Percentiles rank a stretch among this genome's conserved stretches.
Evolutionary conservation across 202 grass and related monocot species (phyloP).

Genomic region (Cymbopogon flexuosus): DNA sequence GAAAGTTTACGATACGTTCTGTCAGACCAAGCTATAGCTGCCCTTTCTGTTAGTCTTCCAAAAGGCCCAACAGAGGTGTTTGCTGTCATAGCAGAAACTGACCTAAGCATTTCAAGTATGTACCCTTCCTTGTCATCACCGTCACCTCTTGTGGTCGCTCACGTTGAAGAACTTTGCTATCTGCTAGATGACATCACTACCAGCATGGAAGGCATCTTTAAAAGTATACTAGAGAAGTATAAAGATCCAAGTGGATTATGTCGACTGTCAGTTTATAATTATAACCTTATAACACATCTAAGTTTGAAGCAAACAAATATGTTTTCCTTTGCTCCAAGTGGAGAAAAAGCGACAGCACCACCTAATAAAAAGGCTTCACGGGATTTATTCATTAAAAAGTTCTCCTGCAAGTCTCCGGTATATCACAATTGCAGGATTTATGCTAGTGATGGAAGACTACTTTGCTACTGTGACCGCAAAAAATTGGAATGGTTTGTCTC

Average conservation of each 20-base stretch:
- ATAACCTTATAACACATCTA: constrained; percentile 61
- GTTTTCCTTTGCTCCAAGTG: constrained; percentile 53
- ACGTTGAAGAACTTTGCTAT: constrained; percentile 58
- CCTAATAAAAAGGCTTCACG: constrained; percentile 66
- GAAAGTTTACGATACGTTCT: constrained; percentile 86
- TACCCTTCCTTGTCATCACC: constrained; percentile 40
- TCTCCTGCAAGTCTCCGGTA: constrained; percentile 93
- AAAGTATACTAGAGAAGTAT: constrained; percentile 58
- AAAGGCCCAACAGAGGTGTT: constrained; percentile 58
- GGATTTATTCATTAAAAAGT: constrained; percentile 87
- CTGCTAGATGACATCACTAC: constrained; percentile 45
- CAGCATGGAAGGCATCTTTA: constrained; percentile 58
- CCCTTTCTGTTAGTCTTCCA: constrained; percentile 59
- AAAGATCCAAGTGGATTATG: constrained; percentile 55
- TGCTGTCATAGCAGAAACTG: constrained; percentile 59
- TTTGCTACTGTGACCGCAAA: constrained; percentile 91
- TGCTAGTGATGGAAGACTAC: constrained; percentile 89
- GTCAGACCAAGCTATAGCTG: constrained; percentile 78
- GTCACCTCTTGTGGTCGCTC: constrained; percentile 59
- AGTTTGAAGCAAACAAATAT: constrained; percentile 57
- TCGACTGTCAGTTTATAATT: constrained; percentile 74
- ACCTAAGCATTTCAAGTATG: constrained; percentile 37
- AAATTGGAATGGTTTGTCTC: constrained; percentile 79
- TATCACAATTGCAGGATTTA: constrained; percentile 99
- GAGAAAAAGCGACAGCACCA: constrained; percentile 38